phyloP scores from a whole-genome alignment of 2,329 filamentous ascomycete genomes.

The Mycosphaerelloides madeirae region DNA sequence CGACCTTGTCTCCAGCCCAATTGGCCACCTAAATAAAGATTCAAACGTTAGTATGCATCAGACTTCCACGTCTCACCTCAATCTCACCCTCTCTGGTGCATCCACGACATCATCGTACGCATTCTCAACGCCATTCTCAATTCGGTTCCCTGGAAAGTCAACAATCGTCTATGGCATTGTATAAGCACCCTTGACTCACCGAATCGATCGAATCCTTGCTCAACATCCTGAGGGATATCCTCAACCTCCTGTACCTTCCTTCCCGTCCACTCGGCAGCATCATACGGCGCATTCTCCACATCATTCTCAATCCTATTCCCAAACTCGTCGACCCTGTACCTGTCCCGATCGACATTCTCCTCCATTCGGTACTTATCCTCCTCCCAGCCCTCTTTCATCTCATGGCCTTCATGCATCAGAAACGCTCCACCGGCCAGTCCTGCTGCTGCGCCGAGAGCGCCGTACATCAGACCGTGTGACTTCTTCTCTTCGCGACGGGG shows the following conservation, averaged over 20 bases:
- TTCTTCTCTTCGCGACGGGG: constrained; percentile 24
- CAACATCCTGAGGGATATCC: constrained; percentile 33
- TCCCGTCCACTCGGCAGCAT: constrained; percentile 43
- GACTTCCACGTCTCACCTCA: too few species aligned
- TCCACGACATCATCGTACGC: constrained; percentile 33
- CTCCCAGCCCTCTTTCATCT: constrained; percentile 33
- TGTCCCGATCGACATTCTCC: constrained; percentile 16
- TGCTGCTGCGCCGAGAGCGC: constrained; percentile 37
- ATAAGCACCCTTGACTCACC: constrained; percentile 27
- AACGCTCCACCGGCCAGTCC: constrained; percentile 43
- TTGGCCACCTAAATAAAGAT: constrained; percentile 19
- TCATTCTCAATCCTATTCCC: constrained; percentile 23
- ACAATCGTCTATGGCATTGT: constrained; percentile 28
- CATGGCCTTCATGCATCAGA: constrained; percentile 43
- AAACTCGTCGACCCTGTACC: constrained; percentile 21
- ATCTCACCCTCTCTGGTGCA: constrained; percentile 28
- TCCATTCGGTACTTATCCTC: constrained; percentile 28
- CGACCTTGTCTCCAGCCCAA: constrained; percentile 38
- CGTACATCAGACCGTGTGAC: constrained; percentile 34
- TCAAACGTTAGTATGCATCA: too few species aligned
- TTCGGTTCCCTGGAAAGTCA: constrained; percentile 27
- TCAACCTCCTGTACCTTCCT: constrained; percentile 40
- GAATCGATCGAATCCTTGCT: constrained; percentile 32
- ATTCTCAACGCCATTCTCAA: constrained; percentile 31
- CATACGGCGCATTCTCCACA: constrained; percentile 40